These are phyloP conservation scores for Tylopilus rubrobrunneus DNA, from an alignment of 768 basidiomycete species.

Conservation along the genomic window DNA sequence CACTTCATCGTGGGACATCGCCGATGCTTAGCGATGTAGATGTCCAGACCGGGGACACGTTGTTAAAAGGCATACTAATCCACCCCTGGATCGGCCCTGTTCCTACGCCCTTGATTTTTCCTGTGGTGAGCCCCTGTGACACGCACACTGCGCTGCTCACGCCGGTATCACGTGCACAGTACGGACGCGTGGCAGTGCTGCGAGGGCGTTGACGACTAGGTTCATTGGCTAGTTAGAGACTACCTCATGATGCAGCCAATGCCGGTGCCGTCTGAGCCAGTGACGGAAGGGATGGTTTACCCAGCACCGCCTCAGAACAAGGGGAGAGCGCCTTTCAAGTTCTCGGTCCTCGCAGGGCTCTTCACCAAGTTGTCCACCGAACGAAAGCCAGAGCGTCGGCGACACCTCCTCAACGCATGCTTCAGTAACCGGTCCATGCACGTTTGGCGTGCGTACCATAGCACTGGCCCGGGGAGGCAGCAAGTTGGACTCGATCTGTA, in stretches of 20 bases:
- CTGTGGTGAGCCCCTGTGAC: no score
- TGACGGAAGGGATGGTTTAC: conserved; percentile 38
- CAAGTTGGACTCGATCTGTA: conserved; percentile 86
- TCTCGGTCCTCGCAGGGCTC: conserved; percentile 59
- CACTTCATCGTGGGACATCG: no score
- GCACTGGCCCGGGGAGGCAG: conserved; percentile 86
- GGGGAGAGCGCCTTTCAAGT: conserved; percentile 69
- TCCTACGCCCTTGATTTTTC: no score
- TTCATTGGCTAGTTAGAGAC: conserved; percentile 2
- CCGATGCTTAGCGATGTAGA: no score
- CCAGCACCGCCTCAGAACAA: conserved; percentile 60
- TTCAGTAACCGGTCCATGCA: conserved; percentile 75
- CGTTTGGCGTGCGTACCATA: conserved; percentile 31
- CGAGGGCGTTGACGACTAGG: conserved; percentile 20
- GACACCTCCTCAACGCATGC: conserved; percentile 69
- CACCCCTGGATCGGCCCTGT: no score
- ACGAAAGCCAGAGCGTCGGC: conserved; percentile 69
- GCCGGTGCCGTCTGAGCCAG: conserved; percentile 59
- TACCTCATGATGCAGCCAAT: conserved; percentile 54
- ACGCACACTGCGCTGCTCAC: no score
- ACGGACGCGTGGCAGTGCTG: no score
- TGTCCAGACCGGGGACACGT: no score
- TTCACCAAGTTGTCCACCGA: conserved; percentile 75
- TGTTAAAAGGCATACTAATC: no score
- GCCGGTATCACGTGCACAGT: no score